Percentiles rank a stretch among this genome's conserved stretches.
Conservation (phyloP, 1,284 basidiomycete genomes). For the Fomitiporia mediterranea region DNA sequence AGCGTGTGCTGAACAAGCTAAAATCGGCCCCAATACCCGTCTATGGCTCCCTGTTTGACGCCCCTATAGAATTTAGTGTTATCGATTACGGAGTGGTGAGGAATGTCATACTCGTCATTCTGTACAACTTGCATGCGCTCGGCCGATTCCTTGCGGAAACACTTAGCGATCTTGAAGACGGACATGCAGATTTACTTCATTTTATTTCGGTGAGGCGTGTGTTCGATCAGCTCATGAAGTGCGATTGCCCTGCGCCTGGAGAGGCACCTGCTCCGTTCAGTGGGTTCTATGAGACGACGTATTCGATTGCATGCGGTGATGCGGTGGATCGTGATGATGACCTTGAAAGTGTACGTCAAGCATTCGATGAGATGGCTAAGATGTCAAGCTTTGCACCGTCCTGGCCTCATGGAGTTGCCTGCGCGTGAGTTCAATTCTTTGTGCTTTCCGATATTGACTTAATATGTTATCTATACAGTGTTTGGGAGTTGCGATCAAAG, state of each 20-base stretch:
- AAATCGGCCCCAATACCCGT: not conserved
- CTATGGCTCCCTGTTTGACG: conserved; percentile 1
- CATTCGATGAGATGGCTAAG: conserved; percentile 8
- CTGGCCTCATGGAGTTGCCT: not conserved
- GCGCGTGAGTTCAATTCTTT: conserved; percentile 5
- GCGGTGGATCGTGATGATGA: not conserved
- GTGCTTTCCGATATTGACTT: too few species aligned
- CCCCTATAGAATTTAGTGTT: conserved; percentile 13
- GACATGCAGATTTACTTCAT: conserved; percentile 19
- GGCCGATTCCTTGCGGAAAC: conserved; percentile 6
- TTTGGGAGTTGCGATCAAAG: conserved; percentile 14
- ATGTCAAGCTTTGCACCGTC: conserved; percentile 8
- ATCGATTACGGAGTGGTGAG: conserved; percentile 18
- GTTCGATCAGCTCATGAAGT: not conserved
- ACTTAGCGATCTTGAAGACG: conserved; percentile 20
- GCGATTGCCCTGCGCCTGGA: conserved; percentile 9
- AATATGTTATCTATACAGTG: conserved; percentile 3
- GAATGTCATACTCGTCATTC: conserved; percentile 11
- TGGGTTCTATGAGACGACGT: conserved; percentile 14
- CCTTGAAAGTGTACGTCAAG: not conserved
- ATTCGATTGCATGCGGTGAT: conserved; percentile 14
- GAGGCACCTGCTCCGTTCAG: conserved; percentile 14
- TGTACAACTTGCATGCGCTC: conserved; percentile 19
- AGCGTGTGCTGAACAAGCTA: conserved; percentile 3
- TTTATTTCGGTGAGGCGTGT: not conserved